phyloP scores from a whole-genome alignment of 1,284 basidiomycete species.

The Mycena sp. region DNA sequence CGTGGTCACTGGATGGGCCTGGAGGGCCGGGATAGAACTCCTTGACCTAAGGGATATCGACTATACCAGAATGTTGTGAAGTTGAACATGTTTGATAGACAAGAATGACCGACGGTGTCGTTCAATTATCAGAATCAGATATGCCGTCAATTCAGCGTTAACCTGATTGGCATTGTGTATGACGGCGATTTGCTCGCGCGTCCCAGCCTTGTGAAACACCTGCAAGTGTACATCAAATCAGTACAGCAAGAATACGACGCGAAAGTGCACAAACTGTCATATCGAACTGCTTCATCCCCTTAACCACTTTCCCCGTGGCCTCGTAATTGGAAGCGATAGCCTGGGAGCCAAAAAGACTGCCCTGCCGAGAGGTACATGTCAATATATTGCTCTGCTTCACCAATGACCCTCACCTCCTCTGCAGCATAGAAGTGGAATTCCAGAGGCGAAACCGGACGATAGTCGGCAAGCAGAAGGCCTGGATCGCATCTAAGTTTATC shows the following conservation, averaged over 20 bases:
- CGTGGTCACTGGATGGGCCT: constrained; percentile 51
- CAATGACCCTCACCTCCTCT: too few relatives aligned
- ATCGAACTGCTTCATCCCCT: constrained; percentile 56
- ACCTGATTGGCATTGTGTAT: constrained; percentile 14
- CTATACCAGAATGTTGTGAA: not conserved
- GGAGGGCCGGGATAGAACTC: constrained; percentile 17
- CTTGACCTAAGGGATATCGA: constrained; percentile 30
- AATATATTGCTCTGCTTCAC: too few relatives aligned
- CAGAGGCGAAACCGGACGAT: too few relatives aligned
- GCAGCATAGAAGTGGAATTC: too few relatives aligned
- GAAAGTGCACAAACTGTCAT: constrained; percentile 47
- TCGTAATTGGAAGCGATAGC: constrained; percentile 61
- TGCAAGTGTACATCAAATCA: constrained; percentile 15
- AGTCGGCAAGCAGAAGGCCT: too few relatives aligned
- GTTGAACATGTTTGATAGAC: too few relatives aligned
- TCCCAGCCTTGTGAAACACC: constrained; percentile 45
- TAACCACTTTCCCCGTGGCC: constrained; percentile 47
- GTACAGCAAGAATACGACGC: constrained; percentile 43
- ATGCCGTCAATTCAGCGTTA: constrained; percentile 25
- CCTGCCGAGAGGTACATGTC: constrained; percentile 65
- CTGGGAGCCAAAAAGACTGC: constrained; percentile 77
- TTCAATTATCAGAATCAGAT: constrained; percentile 26
- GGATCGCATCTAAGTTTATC: too few relatives aligned
- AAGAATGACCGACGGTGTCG: constrained; percentile 21
- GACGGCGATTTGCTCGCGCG: constrained; percentile 27